These are phyloP conservation scores for Kwoniella europaea DNA, from an alignment of 768 basidiomycete genomes.

Conservation along the genomic window DNA sequence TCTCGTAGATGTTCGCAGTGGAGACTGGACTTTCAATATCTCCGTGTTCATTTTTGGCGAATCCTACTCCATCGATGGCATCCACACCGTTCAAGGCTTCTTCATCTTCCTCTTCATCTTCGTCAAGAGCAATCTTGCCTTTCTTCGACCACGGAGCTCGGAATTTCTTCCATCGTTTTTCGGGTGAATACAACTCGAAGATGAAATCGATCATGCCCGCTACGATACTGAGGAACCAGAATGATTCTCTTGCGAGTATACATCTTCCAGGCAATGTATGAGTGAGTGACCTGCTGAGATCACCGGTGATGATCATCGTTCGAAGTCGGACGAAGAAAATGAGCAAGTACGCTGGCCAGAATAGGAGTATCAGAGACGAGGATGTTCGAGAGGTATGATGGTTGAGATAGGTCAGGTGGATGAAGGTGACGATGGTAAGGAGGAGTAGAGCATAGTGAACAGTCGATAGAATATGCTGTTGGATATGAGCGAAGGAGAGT, in stretches of 20 bases:
- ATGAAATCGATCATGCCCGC: slow-evolving; percentile 55
- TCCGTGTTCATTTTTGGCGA: slow-evolving; percentile 48
- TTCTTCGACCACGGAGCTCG: slow-evolving; percentile 32
- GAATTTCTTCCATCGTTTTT: slow-evolving; percentile 46
- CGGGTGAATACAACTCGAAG: slow-evolving; percentile 43
- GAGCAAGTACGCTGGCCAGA: slow-evolving; percentile 74
- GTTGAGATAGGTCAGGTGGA: slow-evolving; percentile 68
- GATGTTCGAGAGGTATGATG: slow-evolving; percentile 74
- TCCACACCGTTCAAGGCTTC: slow-evolving; percentile 47
- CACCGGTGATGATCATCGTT: slow-evolving; percentile 60
- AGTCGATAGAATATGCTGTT: slow-evolving; percentile 63
- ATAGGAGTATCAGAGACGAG: slow-evolving; percentile 74
- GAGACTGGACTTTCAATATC: slow-evolving; percentile 70
- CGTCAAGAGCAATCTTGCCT: slow-evolving; percentile 51
- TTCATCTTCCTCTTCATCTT: slow-evolving; percentile 49
- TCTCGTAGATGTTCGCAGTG: slow-evolving; percentile 79
- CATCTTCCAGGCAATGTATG: slow-evolving; percentile 32
- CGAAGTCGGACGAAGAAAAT: slow-evolving; percentile 67
- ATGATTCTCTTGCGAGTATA: slow-evolving; percentile 36
- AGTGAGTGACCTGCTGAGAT: slow-evolving; percentile 49
- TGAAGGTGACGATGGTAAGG: slow-evolving; percentile 63
- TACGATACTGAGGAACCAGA: slow-evolving; percentile 48
- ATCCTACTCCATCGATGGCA: slow-evolving; percentile 25
- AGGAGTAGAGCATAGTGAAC: slow-evolving; percentile 66
- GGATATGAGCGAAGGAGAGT: slow-evolving; percentile 59